These are phyloP conservation scores for Boechera stricta DNA, from an alignment of 345 rosid species.

Conservation along the genomic window DNA sequence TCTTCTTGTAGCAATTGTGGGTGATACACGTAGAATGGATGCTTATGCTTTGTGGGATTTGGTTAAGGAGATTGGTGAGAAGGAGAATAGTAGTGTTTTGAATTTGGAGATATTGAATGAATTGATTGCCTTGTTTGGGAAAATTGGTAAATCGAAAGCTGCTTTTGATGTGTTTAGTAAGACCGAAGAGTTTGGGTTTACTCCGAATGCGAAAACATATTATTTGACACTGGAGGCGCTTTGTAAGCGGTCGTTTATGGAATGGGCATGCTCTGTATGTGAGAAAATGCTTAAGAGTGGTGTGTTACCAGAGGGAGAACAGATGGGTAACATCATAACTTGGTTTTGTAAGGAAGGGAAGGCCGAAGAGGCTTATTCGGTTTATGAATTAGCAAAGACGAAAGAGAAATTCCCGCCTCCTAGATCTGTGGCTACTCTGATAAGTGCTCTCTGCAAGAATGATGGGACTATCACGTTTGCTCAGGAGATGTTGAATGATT, in stretches of 20 bases:
- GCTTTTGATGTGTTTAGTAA: conserved; percentile 73
- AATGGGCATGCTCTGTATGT: conserved; percentile 65
- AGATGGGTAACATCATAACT: conserved; percentile 68
- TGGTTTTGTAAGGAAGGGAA: conserved; percentile 72
- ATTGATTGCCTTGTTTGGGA: conserved; percentile 68
- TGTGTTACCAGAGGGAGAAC: conserved; percentile 53
- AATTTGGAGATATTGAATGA: conserved; percentile 60
- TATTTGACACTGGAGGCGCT: conserved; percentile 70
- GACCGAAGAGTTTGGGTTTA: conserved; percentile 62
- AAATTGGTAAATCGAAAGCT: conserved; percentile 71
- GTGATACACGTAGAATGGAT: conserved; percentile 52
- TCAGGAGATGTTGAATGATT: conserved; percentile 57
- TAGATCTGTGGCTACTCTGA: conserved; percentile 55
- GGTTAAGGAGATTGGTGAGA: conserved; percentile 61
- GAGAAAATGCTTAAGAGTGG: conserved; percentile 69
- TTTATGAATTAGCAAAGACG: conserved; percentile 59
- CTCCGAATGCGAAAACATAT: conserved; percentile 58
- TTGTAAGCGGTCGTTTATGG: conserved; percentile 56
- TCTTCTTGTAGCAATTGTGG: conserved; percentile 54
- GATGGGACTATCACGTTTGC: conserved; percentile 72
- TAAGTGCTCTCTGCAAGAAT: conserved; percentile 55
- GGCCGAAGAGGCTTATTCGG: conserved; percentile 59
- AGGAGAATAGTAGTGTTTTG: conserved; percentile 43
- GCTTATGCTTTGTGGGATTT: conserved; percentile 76
- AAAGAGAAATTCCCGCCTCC: conserved; percentile 54